Evolutionary conservation across 805 yeast genomes (phyloP).

Genomic region (Pachysolen tannophilus): DNA sequence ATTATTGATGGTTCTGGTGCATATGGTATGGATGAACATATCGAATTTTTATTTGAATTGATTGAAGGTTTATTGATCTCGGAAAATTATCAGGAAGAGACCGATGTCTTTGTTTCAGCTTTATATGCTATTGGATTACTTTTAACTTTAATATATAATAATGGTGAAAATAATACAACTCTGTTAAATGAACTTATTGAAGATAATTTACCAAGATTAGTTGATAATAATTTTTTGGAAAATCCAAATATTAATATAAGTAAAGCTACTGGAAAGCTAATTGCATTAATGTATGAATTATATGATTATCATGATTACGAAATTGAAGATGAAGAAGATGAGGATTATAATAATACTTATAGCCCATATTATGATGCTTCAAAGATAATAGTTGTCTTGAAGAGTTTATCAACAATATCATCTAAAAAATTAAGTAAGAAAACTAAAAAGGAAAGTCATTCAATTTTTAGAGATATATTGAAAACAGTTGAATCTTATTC

Average conservation of each 20-base stretch:
- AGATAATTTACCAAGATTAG: constrained; percentile 30
- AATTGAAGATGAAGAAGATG: constrained; percentile 28
- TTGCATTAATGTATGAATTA: constrained; percentile 50
- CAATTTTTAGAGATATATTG: constrained; percentile 52
- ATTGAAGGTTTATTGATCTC: constrained; percentile 24
- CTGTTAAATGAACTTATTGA: constrained; percentile 32
- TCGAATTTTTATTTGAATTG: constrained; percentile 33
- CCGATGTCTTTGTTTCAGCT: constrained; percentile 34
- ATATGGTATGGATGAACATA: constrained; percentile 39
- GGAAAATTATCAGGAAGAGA: constrained; percentile 26
- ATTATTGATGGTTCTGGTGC: constrained; percentile 41
- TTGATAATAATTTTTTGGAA: constrained; percentile 31
- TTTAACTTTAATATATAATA: constrained; percentile 32
- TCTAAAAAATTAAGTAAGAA: constrained; percentile 52
- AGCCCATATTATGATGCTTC: constrained; percentile 49
- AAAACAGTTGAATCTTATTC: constrained; percentile 36
- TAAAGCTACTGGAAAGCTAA: constrained; percentile 46
- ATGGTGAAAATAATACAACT: constrained; percentile 24
- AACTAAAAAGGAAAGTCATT: constrained; percentile 51
- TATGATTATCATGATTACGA: constrained; percentile 34
- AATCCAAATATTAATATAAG: constrained; percentile 36
- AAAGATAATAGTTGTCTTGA: constrained; percentile 31
- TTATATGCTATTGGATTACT: constrained; percentile 39
- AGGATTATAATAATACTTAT: constrained; percentile 32
- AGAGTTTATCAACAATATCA: constrained; percentile 39